Evolutionary conservation across 2,329 filamentous ascomycete genomes (phyloP).

Genomic region (Fusarium sambucinum): DNA sequence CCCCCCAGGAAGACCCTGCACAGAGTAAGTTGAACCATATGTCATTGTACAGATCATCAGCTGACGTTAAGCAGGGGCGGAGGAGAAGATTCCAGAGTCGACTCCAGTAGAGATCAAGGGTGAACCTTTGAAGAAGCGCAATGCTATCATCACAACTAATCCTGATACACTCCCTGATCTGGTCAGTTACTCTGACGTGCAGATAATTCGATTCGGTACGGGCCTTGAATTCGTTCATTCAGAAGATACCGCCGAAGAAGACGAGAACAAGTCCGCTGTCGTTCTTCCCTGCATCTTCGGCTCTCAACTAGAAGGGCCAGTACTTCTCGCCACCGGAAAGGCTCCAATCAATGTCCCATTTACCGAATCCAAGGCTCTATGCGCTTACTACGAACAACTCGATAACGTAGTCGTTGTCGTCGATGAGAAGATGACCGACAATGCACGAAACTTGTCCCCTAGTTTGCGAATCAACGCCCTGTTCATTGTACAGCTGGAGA

Average conservation of each 20-base stretch:
- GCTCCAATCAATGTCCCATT: slow-evolving; percentile 11
- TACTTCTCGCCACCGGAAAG: background rate
- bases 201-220: slow-evolving; percentile 8
- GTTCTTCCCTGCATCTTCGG: slow-evolving; percentile 25
- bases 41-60: background rate
- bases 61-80: background rate
- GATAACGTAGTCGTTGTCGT: background rate
- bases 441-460: slow-evolving; percentile 19
- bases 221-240: background rate
- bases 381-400: slow-evolving; percentile 1
- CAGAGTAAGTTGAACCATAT: background rate
- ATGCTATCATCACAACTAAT: background rate
- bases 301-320: slow-evolving; percentile 8
- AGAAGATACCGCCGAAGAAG: background rate
- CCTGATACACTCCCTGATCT: background rate
- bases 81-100: accelerated
- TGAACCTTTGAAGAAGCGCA: background rate
- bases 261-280: background rate
- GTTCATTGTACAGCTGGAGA: slow-evolving; percentile 12
- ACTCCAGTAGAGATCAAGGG: accelerated
- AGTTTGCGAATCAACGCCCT: slow-evolving; percentile 2
- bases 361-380: background rate
- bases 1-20: accelerated
- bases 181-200: background rate
- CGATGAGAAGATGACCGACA: slow-evolving; percentile 20